phyloP scores from a whole-genome alignment of 2,329 filamentous ascomycete genomes.

The Sporothrix schenckii region DNA sequence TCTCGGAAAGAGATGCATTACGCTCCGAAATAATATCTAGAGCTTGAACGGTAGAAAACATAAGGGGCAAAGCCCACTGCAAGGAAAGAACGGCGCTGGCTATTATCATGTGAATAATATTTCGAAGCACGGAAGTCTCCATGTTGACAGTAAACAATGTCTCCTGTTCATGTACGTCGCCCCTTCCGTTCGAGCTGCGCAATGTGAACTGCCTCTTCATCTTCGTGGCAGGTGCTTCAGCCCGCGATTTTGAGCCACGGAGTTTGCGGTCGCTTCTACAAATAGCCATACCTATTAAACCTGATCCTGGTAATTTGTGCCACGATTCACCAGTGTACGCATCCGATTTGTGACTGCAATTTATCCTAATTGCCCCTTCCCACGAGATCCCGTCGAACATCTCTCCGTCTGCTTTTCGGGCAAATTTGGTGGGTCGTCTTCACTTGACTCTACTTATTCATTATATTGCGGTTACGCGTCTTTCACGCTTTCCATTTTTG shows the following conservation, averaged over 20 bases:
- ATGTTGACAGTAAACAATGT: background rate
- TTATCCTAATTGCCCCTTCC: slow-evolving; percentile 21
- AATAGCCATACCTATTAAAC: background rate
- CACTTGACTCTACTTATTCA: background rate
- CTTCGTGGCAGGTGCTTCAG: background rate
- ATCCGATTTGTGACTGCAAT: background rate
- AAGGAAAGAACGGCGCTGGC: background rate
- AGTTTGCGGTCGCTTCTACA: background rate
- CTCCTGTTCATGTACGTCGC: background rate
- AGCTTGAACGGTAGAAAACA: background rate
- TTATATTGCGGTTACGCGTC: slow-evolving; percentile 24
- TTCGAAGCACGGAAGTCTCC: background rate
- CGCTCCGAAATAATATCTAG: background rate
- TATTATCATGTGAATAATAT: background rate
- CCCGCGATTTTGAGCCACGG: background rate
- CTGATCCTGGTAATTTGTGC: background rate
- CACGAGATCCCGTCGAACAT: background rate
- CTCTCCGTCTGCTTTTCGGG: background rate
- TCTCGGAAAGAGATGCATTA: background rate
- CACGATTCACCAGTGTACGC: background rate
- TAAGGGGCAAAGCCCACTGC: background rate
- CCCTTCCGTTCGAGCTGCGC: background rate
- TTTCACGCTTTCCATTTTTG: background rate
- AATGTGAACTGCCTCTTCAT: background rate
- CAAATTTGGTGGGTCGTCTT: background rate